Conservation (phyloP, 2,329 filamentous ascomycete genomes). For the Boeremia exigua region DNA sequence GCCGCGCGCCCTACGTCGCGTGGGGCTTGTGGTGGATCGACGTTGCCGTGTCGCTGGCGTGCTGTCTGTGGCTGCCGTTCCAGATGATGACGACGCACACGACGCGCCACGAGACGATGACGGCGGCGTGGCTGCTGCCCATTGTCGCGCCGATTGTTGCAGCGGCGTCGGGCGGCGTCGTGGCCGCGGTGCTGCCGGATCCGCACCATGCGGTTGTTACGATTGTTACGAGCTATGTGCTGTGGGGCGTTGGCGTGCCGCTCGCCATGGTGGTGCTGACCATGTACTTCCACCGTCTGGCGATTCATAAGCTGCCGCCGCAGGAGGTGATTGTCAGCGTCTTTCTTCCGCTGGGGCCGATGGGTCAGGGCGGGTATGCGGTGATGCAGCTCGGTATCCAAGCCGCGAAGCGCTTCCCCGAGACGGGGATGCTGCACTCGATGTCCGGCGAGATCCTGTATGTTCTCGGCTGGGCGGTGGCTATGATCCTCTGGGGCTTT, state of each 20-base stretch:
- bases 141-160: slow-evolving; percentile 71
- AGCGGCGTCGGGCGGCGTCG: slow-evolving; percentile 66
- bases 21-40: slow-evolving; percentile 60
- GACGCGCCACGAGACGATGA: slow-evolving; percentile 55
- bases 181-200: slow-evolving; percentile 65
- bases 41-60: slow-evolving; percentile 50
- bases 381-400: slow-evolving; percentile 59
- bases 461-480: slow-evolving; percentile 60
- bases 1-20: slow-evolving; percentile 53
- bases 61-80: slow-evolving; percentile 44
- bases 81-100: slow-evolving; percentile 42
- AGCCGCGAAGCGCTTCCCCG: slow-evolving; percentile 51
- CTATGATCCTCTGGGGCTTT: slow-evolving; percentile 62
- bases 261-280: slow-evolving; percentile 67
- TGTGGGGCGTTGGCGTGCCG: slow-evolving; percentile 70
- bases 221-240: slow-evolving; percentile 66
- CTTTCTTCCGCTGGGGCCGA: slow-evolving; percentile 70
- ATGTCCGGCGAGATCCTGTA: slow-evolving; percentile 63
- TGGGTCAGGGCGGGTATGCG: slow-evolving; percentile 69
- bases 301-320: slow-evolving; percentile 68
- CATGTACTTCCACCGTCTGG: slow-evolving; percentile 74
- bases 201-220: slow-evolving; percentile 64
- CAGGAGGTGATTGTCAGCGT: slow-evolving; percentile 71
- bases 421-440: slow-evolving; percentile 43
- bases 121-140: slow-evolving; percentile 68